Conservation (phyloP, 2,329 filamentous ascomycete genomes). For the Aschersonia sp. region DNA sequence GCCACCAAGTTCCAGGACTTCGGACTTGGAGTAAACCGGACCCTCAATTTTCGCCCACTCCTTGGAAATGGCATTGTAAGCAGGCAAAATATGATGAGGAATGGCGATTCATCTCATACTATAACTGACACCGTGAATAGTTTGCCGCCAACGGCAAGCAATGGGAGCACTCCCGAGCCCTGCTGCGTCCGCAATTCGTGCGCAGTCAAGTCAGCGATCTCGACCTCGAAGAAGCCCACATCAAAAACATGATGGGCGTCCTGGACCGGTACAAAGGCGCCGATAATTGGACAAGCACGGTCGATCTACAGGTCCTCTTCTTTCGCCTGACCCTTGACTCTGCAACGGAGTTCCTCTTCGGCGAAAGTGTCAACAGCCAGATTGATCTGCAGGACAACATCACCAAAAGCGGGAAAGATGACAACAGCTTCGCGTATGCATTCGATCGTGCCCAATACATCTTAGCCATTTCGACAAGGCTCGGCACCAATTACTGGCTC, state of each 20-base stretch:
- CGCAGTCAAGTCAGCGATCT: slow-evolving; percentile 28
- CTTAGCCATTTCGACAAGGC: slow-evolving; percentile 36
- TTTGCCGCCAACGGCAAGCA: slow-evolving; percentile 20
- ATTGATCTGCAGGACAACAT: slow-evolving; percentile 11
- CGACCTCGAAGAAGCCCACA: slow-evolving; percentile 21
- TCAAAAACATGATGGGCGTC: slow-evolving; percentile 16
- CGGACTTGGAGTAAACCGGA: slow-evolving; percentile 11
- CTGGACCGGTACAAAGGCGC: slow-evolving; percentile 13
- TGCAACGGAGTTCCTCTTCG: slow-evolving; percentile 47
- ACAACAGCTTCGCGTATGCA: slow-evolving; percentile 5
- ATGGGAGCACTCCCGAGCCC: slow-evolving; percentile 21
- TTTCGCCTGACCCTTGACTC: slow-evolving; percentile 33
- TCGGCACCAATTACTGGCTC: slow-evolving; percentile 30
- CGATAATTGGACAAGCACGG: slow-evolving; percentile 15
- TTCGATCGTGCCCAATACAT: slow-evolving; percentile 23
- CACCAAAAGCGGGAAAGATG: neutral
- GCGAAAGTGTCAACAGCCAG: slow-evolving; percentile 32
- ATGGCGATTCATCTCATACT: neutral
- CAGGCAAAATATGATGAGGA: slow-evolving; percentile 9
- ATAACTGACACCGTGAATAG: slow-evolving; percentile 1
- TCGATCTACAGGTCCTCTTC: slow-evolving; percentile 31
- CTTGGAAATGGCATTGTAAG: slow-evolving; percentile 25
- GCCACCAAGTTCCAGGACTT: slow-evolving; percentile 13
- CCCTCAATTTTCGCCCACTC: slow-evolving; percentile 17
- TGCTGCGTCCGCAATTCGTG: slow-evolving; percentile 25